Evolutionary conservation across 257 asterid genomes (phyloP).

Genomic region (Striga asiatica): DNA sequence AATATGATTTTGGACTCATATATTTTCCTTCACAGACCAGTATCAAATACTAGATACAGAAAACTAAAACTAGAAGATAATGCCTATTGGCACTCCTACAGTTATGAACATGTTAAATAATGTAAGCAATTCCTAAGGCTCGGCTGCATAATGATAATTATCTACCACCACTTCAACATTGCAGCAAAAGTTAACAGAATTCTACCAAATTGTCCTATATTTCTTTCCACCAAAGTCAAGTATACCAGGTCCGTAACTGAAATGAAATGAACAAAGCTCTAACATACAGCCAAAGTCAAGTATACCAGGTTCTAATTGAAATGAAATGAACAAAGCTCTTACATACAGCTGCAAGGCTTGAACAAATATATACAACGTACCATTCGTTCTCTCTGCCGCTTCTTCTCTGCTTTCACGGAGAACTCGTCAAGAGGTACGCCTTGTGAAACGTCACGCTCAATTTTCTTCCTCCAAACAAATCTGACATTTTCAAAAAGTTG

Average conservation of each 20-base stretch:
- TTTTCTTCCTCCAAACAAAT: constrained; percentile 86
- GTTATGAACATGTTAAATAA: background rate
- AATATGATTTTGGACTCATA: too few species aligned
- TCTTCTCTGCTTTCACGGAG: constrained; percentile 65
- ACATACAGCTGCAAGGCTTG: background rate
- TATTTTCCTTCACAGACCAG: too few species aligned
- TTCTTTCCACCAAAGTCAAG: background rate
- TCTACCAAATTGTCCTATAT: constrained; percentile 7
- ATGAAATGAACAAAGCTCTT: background rate
- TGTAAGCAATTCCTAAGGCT: too few species aligned
- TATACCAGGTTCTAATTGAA: too few species aligned
- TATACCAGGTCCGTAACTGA: too few species aligned
- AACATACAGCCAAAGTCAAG: background rate
- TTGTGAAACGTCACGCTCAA: constrained; percentile 51
- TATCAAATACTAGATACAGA: constrained; percentile 3
- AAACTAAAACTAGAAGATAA: constrained; percentile 1
- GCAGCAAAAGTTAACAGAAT: constrained; percentile 8
- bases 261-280: background rate
- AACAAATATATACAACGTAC: constrained; percentile 17
- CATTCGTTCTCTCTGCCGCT: constrained; percentile 68
- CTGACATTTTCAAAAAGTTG: constrained; percentile 25
- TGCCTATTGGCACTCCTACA: background rate
- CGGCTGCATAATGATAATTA: too few species aligned
- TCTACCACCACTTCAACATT: too few species aligned
- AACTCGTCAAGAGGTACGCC: constrained; percentile 56